Evolutionary conservation across 2,329 filamentous ascomycete species (phyloP).

Genomic region (Aspergillus jensenii): DNA sequence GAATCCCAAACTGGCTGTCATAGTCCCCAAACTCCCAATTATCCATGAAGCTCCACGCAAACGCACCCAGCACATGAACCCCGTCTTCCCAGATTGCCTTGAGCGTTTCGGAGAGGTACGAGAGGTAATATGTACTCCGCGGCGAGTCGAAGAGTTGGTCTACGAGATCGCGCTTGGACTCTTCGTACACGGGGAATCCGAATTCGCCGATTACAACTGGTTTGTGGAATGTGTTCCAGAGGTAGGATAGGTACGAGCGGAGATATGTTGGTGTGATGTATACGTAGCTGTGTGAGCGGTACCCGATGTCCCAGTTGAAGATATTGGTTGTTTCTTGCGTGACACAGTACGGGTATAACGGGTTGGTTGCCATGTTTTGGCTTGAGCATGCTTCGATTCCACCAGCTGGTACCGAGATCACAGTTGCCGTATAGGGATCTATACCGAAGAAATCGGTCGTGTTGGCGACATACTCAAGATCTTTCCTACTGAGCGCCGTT

Average conservation of each 20-base stretch:
- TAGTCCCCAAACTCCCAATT: slow-evolving; percentile 59
- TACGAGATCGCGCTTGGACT: slow-evolving; percentile 43
- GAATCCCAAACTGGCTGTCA: slow-evolving; percentile 54
- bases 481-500: slow-evolving; percentile 45
- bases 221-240: slow-evolving; percentile 58
- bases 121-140: slow-evolving; percentile 56
- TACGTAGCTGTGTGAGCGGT: slow-evolving; percentile 56
- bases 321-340: slow-evolving; percentile 47
- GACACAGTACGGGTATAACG: slow-evolving; percentile 55
- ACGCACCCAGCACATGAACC: slow-evolving; percentile 54
- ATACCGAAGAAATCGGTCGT: slow-evolving; percentile 59
- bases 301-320: slow-evolving; percentile 60
- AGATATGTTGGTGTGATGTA: slow-evolving; percentile 54
- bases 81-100: slow-evolving; percentile 58
- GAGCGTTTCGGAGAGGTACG: slow-evolving; percentile 55
- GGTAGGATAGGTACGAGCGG: slow-evolving; percentile 55
- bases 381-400: slow-evolving; percentile 51
- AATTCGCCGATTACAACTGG: slow-evolving; percentile 55
- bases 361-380: slow-evolving; percentile 39
- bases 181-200: slow-evolving; percentile 53
- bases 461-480: slow-evolving; percentile 52
- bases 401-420: slow-evolving; percentile 49
- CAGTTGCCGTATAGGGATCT: slow-evolving; percentile 59
- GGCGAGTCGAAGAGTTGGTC: slow-evolving; percentile 57
- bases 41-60: slow-evolving; percentile 55